These are phyloP conservation scores for Mycosarcoma mackinlayi DNA, from an alignment of 1,284 basidiomycete species.

Conservation along the genomic window DNA sequence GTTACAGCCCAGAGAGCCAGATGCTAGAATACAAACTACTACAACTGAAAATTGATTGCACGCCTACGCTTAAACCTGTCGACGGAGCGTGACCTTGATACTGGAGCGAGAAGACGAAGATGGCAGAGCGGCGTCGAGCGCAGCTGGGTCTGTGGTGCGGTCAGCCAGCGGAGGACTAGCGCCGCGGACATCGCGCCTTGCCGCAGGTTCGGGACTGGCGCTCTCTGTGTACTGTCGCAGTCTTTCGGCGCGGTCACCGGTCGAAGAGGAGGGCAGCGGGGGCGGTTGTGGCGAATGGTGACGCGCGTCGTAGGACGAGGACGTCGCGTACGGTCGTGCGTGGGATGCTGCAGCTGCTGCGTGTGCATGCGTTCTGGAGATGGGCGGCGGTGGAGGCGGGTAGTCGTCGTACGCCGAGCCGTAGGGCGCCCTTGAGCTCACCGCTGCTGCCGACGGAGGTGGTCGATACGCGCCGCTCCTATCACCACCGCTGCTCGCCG, in stretches of 20 bases:
- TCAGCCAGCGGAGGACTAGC: constrained; percentile 1
- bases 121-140: constrained; percentile 5
- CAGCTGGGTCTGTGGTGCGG: constrained; percentile 5
- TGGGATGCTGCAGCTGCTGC: constrained; percentile 8
- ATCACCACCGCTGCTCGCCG: neutral
- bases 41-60: too few species aligned
- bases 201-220: constrained; percentile 31
- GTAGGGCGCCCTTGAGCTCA: constrained; percentile 13
- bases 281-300: constrained; percentile 30
- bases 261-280: constrained; percentile 17
- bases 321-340: constrained; percentile 14
- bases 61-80: constrained; percentile 7
- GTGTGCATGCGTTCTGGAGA: constrained; percentile 15
- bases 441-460: neutral
- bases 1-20: too few species aligned
- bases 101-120: constrained; percentile 16
- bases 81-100: constrained; percentile 39
- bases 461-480: constrained; percentile 8
- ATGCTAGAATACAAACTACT: constrained; percentile 17
- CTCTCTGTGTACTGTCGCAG: constrained; percentile 48
- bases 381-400: constrained; percentile 30
- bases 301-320: constrained; percentile 25
- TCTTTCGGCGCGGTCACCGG: constrained; percentile 35
- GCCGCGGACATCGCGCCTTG: constrained; percentile 6
- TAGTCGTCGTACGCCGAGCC: constrained; percentile 30